Evolutionary conservation across 768 basidiomycete species (phyloP).

Genomic region (Amanita rimosa): DNA sequence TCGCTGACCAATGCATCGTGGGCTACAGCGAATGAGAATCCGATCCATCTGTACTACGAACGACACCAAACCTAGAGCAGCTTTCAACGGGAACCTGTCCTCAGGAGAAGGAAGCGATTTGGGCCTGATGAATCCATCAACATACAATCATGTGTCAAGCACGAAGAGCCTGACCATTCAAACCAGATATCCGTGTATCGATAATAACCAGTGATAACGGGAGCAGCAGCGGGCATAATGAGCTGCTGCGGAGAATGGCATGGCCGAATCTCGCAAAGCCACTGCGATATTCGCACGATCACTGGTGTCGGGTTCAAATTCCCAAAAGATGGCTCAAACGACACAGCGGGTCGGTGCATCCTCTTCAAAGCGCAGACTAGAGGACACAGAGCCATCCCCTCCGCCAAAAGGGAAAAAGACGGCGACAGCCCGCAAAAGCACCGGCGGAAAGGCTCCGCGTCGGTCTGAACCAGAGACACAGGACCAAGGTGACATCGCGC

Average conservation of each 20-base stretch:
- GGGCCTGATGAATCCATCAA: slow-evolving; percentile 33
- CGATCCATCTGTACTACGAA: neutral
- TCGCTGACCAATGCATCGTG: slow-evolving; percentile 60
- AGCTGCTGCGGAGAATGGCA: slow-evolving; percentile 7
- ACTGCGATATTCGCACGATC: slow-evolving; percentile 12
- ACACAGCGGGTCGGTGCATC: slow-evolving; percentile 34
- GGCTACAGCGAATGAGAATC: slow-evolving; percentile 20
- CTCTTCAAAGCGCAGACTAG: slow-evolving; percentile 36
- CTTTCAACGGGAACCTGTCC: slow-evolving; percentile 55
- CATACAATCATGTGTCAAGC: neutral
- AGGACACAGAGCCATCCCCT: slow-evolving; percentile 29
- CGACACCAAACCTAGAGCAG: slow-evolving; percentile 35
- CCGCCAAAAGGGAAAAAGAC: slow-evolving; percentile 40
- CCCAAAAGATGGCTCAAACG: slow-evolving; percentile 55
- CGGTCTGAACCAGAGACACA: slow-evolving; percentile 14
- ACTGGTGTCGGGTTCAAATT: slow-evolving; percentile 3
- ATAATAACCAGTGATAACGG: slow-evolving; percentile 62
- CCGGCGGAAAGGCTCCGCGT: slow-evolving; percentile 53
- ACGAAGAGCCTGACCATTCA: slow-evolving; percentile 43
- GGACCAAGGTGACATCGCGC: slow-evolving; percentile 8
- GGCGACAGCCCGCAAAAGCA: slow-evolving; percentile 76
- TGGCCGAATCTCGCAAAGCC: neutral
- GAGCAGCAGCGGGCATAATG: slow-evolving; percentile 18
- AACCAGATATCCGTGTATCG: slow-evolving; percentile 81
- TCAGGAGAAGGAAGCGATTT: slow-evolving; percentile 43